These are phyloP conservation scores for Globisporangium emineosum DNA, from an alignment of 352 stramenopile species.

Conservation along the genomic window DNA sequence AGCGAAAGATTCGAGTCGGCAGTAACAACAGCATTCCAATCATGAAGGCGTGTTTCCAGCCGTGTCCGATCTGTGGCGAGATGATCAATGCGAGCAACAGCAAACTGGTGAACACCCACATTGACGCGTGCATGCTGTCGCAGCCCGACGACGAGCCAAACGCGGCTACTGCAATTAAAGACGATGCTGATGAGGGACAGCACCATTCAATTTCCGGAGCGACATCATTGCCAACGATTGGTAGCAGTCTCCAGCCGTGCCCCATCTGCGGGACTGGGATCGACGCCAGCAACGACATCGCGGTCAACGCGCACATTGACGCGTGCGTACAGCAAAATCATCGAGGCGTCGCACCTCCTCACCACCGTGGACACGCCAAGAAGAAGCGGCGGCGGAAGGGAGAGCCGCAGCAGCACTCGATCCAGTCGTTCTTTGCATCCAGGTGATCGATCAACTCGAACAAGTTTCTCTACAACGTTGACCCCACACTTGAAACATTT, in stretches of 20 bases:
- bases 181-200: not conserved
- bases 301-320: slow-evolving; percentile 27
- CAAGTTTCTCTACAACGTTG: not conserved
- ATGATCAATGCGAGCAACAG: slow-evolving; percentile 43
- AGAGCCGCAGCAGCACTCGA: slow-evolving; percentile 12
- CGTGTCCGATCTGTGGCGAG: slow-evolving; percentile 59
- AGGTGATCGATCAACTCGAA: not conserved
- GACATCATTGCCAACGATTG: not conserved
- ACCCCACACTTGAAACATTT: not conserved
- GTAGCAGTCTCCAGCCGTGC: slow-evolving; percentile 15
- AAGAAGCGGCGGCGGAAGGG: slow-evolving; percentile 7
- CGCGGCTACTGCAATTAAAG: not conserved
- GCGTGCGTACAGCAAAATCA: slow-evolving; percentile 14
- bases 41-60: slow-evolving; percentile 14
- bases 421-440: slow-evolving; percentile 18
- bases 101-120: slow-evolving; percentile 55
- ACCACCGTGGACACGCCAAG: not conserved
- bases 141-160: not conserved
- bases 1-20: not conserved
- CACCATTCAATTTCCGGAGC: no score
- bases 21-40: not conserved
- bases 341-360: not conserved
- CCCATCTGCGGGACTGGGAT: slow-evolving; percentile 23
- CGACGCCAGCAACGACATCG: slow-evolving; percentile 15
- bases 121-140: slow-evolving; percentile 43